phyloP scores from a whole-genome alignment of 1,139 yeast genomes.

The Hansenula anomala region DNA sequence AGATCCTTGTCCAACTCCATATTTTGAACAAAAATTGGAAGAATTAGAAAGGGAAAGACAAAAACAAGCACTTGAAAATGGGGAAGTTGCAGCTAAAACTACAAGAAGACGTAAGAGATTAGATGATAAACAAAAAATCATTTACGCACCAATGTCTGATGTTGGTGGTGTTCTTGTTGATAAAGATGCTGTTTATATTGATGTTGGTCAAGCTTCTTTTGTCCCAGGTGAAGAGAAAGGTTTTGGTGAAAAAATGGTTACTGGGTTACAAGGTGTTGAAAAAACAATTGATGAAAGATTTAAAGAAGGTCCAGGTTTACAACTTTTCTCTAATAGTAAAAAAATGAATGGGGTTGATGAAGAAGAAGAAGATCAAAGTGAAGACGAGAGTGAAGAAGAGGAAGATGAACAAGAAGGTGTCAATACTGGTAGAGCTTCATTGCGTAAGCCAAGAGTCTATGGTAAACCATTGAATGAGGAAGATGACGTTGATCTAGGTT shows the following conservation, averaged over 20 bases:
- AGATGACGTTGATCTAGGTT: slow-evolving; percentile 41
- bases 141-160: slow-evolving; percentile 99
- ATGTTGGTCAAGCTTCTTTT: slow-evolving; percentile 63
- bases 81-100: slow-evolving; percentile 49
- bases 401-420: slow-evolving; percentile 31
- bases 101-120: slow-evolving; percentile 78
- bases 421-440: slow-evolving; percentile 51
- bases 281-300: slow-evolving; percentile 59
- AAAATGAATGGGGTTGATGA: slow-evolving; percentile 41
- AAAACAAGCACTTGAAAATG: slow-evolving; percentile 54
- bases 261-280: slow-evolving; percentile 69
- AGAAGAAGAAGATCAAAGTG: slow-evolving; percentile 33
- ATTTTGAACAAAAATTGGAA: slow-evolving; percentile 78
- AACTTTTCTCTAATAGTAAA: slow-evolving; percentile 55
- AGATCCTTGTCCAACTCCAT: slow-evolving; percentile 99
- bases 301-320: slow-evolving; percentile 57
- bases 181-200: slow-evolving; percentile 95
- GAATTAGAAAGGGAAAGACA: slow-evolving; percentile 69
- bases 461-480: slow-evolving; percentile 52
- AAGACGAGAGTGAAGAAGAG: slow-evolving; percentile 34
- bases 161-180: slow-evolving; percentile 97
- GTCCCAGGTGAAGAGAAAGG: slow-evolving; percentile 70
- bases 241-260: slow-evolving; percentile 76
- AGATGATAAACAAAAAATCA: slow-evolving; percentile 89
- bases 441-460: slow-evolving; percentile 58